Conservation (phyloP, 345 rosid genomes). For the Turritis glabra region DNA sequence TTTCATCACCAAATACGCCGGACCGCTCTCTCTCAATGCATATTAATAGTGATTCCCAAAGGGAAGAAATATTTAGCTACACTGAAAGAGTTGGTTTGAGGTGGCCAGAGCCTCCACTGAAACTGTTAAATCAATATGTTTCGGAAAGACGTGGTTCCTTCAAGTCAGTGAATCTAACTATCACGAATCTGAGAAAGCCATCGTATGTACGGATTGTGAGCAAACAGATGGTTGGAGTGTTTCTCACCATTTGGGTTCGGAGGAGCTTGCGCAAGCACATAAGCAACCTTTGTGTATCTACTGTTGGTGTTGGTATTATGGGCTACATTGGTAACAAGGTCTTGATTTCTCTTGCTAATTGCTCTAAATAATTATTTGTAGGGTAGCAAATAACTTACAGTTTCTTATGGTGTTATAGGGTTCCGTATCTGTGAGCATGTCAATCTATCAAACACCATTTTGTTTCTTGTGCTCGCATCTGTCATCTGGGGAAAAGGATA, state of each 20-base stretch:
- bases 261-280: constrained; percentile 83
- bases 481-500: constrained; percentile 87
- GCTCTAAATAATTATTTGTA: background rate
- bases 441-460: constrained; percentile 81
- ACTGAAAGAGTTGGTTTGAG: constrained; percentile 64
- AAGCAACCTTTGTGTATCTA: constrained; percentile 76
- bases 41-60: constrained; percentile 47
- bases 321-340: constrained; percentile 99
- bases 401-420: constrained; percentile 54
- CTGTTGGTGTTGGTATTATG: constrained; percentile 94
- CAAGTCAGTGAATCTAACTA: constrained; percentile 53
- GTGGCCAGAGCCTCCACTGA: constrained; percentile 83
- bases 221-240: constrained; percentile 95
- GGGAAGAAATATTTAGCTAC: constrained; percentile 56
- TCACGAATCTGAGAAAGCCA: constrained; percentile 60
- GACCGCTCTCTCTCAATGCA: constrained; percentile 51
- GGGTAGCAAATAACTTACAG: constrained; percentile 3
- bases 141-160: constrained; percentile 57
- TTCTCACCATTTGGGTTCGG: constrained; percentile 86
- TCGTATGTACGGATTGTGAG: constrained; percentile 77
- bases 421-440: constrained; percentile 89
- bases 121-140: constrained; percentile 57
- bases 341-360: constrained; percentile 25
- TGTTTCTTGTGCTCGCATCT: constrained; percentile 88
- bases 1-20: constrained; percentile 58